Evolutionary conservation across 495 filamentous ascomycete genomes (phyloP), one percentile per base, ranked within the genome.

Genomic region (Xylaria nigripes): DNA sequence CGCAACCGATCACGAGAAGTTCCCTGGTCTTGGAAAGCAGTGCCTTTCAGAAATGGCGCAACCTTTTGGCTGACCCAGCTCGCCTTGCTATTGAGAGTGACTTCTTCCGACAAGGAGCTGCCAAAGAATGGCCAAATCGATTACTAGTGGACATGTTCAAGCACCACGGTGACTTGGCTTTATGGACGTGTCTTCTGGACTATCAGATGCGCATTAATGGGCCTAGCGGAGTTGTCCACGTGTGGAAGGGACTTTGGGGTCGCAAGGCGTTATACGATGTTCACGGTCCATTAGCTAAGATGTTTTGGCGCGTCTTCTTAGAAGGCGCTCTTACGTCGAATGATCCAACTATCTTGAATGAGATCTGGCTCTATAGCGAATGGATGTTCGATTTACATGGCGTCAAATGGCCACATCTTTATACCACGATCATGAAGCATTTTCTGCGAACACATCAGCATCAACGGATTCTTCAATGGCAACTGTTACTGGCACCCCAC

Each of bases 181-280:
- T 89, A 10, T 90, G 86, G 86, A 71, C 77, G 15, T 78, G 81
- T 54, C 68, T 89, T 22, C 68, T 90, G 18, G 72, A 77, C 29
- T 84, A 80, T 58, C 73, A 81, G 32, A 74, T 79, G 56, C 77
- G 84, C 12, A 70, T 76, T 41, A 73, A 87, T 66, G 85, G 85
- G 2, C 61, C 75, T 22, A 55, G 69, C 16, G 87, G 87, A 0
- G 77, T 82, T 2, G 29, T 40, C 10, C 48, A 52, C 5, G 60
- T 74, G 13, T 65, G 71, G 61, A 64, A 63, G 32, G 68, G 58
- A 9, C 54, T 72, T 23, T 61, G 62, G 54, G 54, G 58, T 16
- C 67, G 70, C 29, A 61, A 63, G 48, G 30, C 57, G 7, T 43
- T 72, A 36, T 45, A 51, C 25, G 56, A 65, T 29, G 55, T 65